Evolutionary conservation across 441 rosid species (phyloP).

Genomic region (Aleurites moluccanus): DNA sequence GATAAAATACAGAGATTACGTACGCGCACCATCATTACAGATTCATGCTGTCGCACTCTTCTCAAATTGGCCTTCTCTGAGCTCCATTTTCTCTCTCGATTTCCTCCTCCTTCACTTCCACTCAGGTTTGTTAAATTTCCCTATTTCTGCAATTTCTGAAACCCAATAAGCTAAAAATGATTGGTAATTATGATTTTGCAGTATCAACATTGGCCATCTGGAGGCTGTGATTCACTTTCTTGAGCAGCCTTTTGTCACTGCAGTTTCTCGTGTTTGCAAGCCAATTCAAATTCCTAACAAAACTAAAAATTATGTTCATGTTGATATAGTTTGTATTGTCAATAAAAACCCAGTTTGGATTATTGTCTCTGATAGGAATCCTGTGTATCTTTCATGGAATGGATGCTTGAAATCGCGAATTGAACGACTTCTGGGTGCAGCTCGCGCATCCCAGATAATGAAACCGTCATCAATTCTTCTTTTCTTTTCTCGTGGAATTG

Average conservation of each 20-base stretch:
- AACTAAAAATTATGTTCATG: constrained; percentile 36
- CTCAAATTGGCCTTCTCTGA: constrained; percentile 68
- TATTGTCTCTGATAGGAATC: constrained; percentile 69
- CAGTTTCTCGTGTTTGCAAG: constrained; percentile 85
- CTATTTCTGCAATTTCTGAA: neutral
- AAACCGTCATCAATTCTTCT: constrained; percentile 62
- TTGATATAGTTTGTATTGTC: constrained; percentile 69
- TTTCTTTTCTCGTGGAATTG: constrained; percentile 70
- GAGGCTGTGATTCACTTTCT: constrained; percentile 69
- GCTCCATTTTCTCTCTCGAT: constrained; percentile 67
- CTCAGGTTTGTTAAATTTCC: constrained; percentile 36
- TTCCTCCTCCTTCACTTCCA: constrained; percentile 23
- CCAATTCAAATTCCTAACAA: constrained; percentile 29
- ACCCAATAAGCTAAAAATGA: neutral
- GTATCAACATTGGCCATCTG: constrained; percentile 78
- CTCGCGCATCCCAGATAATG: constrained; percentile 39
- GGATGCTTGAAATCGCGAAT: constrained; percentile 58
- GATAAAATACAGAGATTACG: constrained; percentile 40
- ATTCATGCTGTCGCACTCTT: constrained; percentile 62
- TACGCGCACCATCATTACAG: constrained; percentile 34
- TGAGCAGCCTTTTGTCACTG: constrained; percentile 52
- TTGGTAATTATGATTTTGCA: constrained; percentile 25
- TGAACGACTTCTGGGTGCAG: constrained; percentile 48
- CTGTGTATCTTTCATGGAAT: constrained; percentile 50
- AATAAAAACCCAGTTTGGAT: constrained; percentile 60